Percentiles rank a stretch among this genome's conserved stretches.
These are phyloP conservation scores for Chrysanthemum makinoi DNA, from an alignment of 129 eudicot genomes.

Conservation along the genomic window DNA sequence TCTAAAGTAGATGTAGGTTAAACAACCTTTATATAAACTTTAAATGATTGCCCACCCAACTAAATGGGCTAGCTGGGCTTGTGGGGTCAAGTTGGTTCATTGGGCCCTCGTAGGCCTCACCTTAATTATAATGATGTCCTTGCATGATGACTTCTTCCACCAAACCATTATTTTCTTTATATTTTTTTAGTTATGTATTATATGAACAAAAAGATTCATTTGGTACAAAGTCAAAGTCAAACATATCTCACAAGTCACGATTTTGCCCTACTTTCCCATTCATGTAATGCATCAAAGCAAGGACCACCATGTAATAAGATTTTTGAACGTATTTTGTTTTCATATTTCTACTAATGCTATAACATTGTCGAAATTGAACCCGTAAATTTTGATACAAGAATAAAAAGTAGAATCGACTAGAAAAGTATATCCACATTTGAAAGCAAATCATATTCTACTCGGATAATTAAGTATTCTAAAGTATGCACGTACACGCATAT, in stretches of 20 bases:
- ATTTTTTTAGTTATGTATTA: not conserved
- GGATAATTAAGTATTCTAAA: no score
- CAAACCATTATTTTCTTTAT: not conserved
- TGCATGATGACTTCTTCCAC: constrained; percentile 31
- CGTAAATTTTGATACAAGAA: no score
- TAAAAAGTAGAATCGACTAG: no score
- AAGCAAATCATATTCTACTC: no score
- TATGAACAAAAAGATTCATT: constrained; percentile 22
- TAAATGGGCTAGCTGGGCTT: constrained; percentile 42
- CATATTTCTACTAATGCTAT: not conserved
- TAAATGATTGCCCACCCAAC: constrained; percentile 39
- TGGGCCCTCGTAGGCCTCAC: constrained; percentile 37
- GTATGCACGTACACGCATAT: no score
- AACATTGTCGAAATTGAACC: no score
- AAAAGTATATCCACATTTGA: no score
- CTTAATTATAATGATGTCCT: constrained; percentile 28
- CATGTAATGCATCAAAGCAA: constrained; percentile 12
- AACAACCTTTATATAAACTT: constrained; percentile 15
- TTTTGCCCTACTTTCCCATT: not conserved
- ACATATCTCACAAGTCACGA: constrained; percentile 11
- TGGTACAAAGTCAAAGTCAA: constrained; percentile 31
- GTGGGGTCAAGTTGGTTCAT: constrained; percentile 32
- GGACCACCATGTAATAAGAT: constrained; percentile 20
- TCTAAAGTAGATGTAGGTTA: constrained; percentile 32
- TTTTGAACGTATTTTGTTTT: not conserved